Evolutionary conservation across 768 basidiomycete genomes (phyloP), one percentile per base, ranked within the genome.

Genomic region (Sarcomyxa edulis): DNA sequence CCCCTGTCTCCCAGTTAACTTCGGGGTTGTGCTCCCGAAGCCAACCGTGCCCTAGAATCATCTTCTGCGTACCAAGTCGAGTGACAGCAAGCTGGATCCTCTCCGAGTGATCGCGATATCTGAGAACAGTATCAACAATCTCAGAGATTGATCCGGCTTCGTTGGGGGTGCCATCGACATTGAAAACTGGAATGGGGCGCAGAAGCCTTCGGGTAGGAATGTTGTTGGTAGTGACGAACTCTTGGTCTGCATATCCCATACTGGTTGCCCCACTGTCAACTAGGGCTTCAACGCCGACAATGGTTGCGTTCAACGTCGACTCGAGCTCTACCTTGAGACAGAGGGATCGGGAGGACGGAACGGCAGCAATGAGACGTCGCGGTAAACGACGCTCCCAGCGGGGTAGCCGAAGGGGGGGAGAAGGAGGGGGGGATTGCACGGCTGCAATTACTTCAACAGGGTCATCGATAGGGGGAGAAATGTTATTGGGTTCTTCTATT

Each of bases 21-120:
- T 53, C 48, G 6, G 53, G 55, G 26, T 56, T 56, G 32, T 56
- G 53, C 20, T 52, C 18, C 11, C 16, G 14, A 5, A 60, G 48
- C 56, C 58, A 61, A 12, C 48, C 40, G 24, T 43, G 36, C 4
- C 58, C 59, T 5, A 61, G 16, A 16, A 55, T 46, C 22, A 46
- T 37, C 7, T 44, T 32, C 30, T 47, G 40, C 7, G 47, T 42
- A 11, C 52, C 50, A 1, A 56, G 28, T 9, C 41, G 25, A 36
- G 48, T 49, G 15, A 58, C 49, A 23, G 43, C 46, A 34, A 58
- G 43, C 12, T 23, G 18, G 7, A 36, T 37, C 3, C 37, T 20
- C 44, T 58, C 54, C 10, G 38, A 30, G 22, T 55, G 55, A 18
- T 44, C 47, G 21, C 46, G 37, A 28, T 42, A 48, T 2, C 11